Conservation (phyloP, 176 grass and related monocot genomes). For the Triticum monococcum region DNA sequence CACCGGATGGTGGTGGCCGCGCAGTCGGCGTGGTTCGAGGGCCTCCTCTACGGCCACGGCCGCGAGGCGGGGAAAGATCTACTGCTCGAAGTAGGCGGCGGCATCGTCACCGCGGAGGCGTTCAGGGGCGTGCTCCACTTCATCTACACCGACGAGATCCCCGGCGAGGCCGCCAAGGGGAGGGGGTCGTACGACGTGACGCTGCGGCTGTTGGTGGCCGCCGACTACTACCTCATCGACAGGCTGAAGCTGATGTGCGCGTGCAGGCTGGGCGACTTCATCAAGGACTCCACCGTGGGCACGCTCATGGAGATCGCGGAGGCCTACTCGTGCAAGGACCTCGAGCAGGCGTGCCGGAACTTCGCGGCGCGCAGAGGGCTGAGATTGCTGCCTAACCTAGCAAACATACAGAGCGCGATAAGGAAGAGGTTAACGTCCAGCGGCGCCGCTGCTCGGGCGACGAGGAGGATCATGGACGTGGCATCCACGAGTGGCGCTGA, state of each 20-base stretch:
- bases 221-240: conserved; percentile 38
- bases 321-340: conserved; percentile 34
- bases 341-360: conserved; percentile 11
- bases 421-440: neutral
- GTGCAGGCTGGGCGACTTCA: neutral
- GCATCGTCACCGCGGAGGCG: conserved; percentile 19
- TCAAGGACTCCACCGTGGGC: conserved; percentile 18
- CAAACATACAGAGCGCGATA: neutral
- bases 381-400: neutral
- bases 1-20: too few species aligned
- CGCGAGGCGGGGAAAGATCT: too few species aligned
- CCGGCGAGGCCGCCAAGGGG: neutral
- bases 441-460: too few species aligned
- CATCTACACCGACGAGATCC: conserved; percentile 47
- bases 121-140: conserved; percentile 46
- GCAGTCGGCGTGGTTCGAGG: too few species aligned
- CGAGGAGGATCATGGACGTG: neutral
- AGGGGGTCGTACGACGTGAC: neutral
- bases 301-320: conserved; percentile 14
- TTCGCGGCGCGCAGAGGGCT: neutral
- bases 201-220: conserved; percentile 33
- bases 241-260: conserved; percentile 48
- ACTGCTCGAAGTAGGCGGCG: neutral
- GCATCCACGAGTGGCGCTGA: neutral
- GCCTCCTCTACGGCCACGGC: too few species aligned